Evolutionary conservation across 306 rosid species (phyloP).

Genomic region (Sicyos edulis): DNA sequence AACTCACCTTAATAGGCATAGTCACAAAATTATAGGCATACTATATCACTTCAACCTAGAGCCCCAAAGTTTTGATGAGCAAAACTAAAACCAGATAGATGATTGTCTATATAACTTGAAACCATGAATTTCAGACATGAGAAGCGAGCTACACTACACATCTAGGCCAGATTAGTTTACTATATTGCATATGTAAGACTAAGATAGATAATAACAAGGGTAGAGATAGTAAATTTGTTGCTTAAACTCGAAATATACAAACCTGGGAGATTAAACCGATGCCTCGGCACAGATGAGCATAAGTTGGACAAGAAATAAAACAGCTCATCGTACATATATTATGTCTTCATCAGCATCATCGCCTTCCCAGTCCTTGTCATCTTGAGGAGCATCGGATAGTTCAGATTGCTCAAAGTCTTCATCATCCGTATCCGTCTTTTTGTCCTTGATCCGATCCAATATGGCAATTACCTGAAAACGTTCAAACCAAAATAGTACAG

Average conservation of each 20-base stretch:
- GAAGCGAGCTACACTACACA: background rate
- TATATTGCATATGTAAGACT: too few relatives aligned
- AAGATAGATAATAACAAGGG: too few relatives aligned
- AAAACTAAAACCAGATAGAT: too few relatives aligned
- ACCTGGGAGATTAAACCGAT: slow-evolving; percentile 32
- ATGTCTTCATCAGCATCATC: slow-evolving; percentile 71
- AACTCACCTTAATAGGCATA: background rate
- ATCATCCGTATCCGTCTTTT: slow-evolving; percentile 26
- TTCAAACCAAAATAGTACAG: background rate
- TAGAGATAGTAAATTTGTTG: background rate
- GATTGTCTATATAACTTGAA: background rate
- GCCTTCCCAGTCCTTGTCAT: slow-evolving; percentile 47
- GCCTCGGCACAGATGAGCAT: slow-evolving; percentile 18
- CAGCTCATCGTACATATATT: slow-evolving; percentile 56
- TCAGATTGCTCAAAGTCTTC: slow-evolving; percentile 35
- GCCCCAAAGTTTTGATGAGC: background rate
- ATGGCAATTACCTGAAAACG: slow-evolving; percentile 77
- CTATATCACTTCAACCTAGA: background rate
- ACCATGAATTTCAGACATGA: background rate
- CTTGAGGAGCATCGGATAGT: slow-evolving; percentile 35
- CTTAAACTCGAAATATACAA: slow-evolving; percentile 24
- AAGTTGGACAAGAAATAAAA: slow-evolving; percentile 22
- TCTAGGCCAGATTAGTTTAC: background rate
- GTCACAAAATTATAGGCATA: background rate
- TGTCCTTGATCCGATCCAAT: slow-evolving; percentile 70